Evolutionary conservation across 352 stramenopile species (phyloP), one percentile per base, ranked within the genome.

Genomic region (Globisporangium iwayamae): DNA sequence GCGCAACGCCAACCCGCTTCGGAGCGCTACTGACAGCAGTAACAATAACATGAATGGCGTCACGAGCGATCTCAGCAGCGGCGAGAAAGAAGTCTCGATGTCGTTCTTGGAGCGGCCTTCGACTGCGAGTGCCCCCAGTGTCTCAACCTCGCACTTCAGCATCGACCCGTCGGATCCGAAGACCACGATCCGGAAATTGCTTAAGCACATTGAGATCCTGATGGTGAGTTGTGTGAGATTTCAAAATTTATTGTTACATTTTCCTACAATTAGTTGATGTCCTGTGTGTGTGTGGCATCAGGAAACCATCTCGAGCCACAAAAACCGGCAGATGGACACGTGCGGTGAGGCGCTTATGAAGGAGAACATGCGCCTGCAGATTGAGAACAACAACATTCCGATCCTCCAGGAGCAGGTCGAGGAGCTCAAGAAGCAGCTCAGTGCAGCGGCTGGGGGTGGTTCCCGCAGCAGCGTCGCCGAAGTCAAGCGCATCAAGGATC

Each of bases 361-460:
- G 43, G 85, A 92, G 32, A 92, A 84, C 53, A 75, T 71, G 28
- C 78, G 76, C 8, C 64, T 94, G 13, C 80, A 83, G 65, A 87
- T 86, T 8, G 85, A 94, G 53, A 91, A 91, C 75, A 91, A 91
- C 72, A 94, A 94, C 73, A 91, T 94, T 39, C 84, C 85, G 3
- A 85, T 94, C 47, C 68, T 94, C 30, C 81, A 90, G 61, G 75
- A 87, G 18, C 70, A 93, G 70, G 76, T 93, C 51, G 62, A 78
- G 2, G 71, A 74, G 20, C 69, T 93, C 48, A 93, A 93, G 65
- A 89, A 86, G 52, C 69, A 73, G 28, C 53, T 86, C 10, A 53
- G 20, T 6, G 57, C 55, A 10, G 60, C 58, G 0, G 60, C 25
- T 41, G 63, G 38, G 3, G 22, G 43, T 32, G 22, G 43, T 32